These are phyloP conservation scores for Podaxis mareebaensis DNA, from an alignment of 768 basidiomycete species.

Conservation along the genomic window DNA sequence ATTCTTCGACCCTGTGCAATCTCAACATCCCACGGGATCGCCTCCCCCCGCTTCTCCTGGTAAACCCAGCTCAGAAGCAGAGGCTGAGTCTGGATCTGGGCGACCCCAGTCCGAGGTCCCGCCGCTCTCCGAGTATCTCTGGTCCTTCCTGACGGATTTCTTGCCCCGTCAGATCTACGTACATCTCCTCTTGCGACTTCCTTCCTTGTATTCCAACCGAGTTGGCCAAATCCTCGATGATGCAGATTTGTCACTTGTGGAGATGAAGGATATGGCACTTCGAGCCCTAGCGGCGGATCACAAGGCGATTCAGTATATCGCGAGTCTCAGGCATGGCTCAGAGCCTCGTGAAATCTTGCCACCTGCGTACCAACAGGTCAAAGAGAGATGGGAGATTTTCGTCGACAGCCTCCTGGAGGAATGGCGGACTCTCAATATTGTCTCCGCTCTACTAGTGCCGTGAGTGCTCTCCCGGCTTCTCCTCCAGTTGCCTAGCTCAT, in stretches of 20 bases:
- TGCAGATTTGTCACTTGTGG: background rate
- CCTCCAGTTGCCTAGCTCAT: background rate
- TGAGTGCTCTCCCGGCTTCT: background rate
- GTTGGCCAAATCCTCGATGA: background rate
- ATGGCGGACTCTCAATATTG: background rate
- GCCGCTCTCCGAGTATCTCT: too few relatives aligned
- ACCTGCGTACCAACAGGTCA: background rate
- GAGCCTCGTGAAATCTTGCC: background rate
- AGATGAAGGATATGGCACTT: background rate
- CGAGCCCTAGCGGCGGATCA: background rate
- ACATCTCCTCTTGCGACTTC: background rate
- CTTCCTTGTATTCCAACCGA: background rate
- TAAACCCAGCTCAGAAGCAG: too few relatives aligned
- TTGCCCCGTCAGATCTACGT: background rate
- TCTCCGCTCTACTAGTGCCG: conserved; percentile 1
- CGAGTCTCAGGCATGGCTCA: background rate
- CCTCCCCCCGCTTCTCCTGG: too few relatives aligned
- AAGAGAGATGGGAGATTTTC: background rate
- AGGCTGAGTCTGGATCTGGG: too few relatives aligned
- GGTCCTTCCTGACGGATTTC: too few relatives aligned
- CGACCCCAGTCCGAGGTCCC: too few relatives aligned
- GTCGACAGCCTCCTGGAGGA: background rate
- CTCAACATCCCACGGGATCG: too few relatives aligned
- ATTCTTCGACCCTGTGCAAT: background rate
- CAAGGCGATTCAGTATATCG: background rate